A percentile compares a stretch with the other conserved stretches of the same genome.
Conservation (phyloP, 1,139 yeast species). For the Torulaspora pretoriensis region DNA sequence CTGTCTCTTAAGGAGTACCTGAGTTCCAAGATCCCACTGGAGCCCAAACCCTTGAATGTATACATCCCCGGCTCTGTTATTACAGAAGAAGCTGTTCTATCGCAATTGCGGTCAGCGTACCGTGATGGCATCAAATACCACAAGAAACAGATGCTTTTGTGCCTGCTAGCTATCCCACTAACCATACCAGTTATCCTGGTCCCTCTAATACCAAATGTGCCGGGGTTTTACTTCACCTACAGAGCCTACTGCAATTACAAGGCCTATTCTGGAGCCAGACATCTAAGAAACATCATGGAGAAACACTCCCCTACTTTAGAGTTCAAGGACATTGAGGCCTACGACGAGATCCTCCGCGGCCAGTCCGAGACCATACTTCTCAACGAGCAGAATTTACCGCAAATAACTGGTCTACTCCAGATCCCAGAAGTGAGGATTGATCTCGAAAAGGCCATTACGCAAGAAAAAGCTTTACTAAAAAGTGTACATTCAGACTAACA, state of each 20-base stretch:
- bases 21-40: slow-evolving; percentile 10
- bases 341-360: slow-evolving; percentile 16
- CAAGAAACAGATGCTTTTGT: slow-evolving; percentile 42
- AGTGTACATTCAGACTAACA: no score
- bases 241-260: slow-evolving; percentile 81
- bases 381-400: slow-evolving; percentile 15
- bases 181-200: slow-evolving; percentile 75
- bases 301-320: slow-evolving; percentile 21
- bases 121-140: slow-evolving; percentile 42
- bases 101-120: slow-evolving; percentile 35
- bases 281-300: slow-evolving; percentile 40
- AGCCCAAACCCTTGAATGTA: slow-evolving; percentile 15
- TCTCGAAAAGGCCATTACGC: slow-evolving; percentile 46
- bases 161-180: slow-evolving; percentile 66
- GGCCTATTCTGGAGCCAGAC: slow-evolving; percentile 73
- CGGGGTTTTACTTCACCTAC: slow-evolving; percentile 82
- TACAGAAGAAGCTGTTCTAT: slow-evolving; percentile 23
- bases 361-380: slow-evolving; percentile 24
- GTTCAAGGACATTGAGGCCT: slow-evolving; percentile 26
- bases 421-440: slow-evolving; percentile 42
- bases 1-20: slow-evolving; percentile 13
- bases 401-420: slow-evolving; percentile 22
- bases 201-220: slow-evolving; percentile 92
- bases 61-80: slow-evolving; percentile 29
- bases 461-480: slow-evolving; percentile 39